A percentile compares a stretch with the other conserved stretches of the same genome.
Conservation (phyloP, 163 green algal species). For the Prototheca wickerhamii region DNA sequence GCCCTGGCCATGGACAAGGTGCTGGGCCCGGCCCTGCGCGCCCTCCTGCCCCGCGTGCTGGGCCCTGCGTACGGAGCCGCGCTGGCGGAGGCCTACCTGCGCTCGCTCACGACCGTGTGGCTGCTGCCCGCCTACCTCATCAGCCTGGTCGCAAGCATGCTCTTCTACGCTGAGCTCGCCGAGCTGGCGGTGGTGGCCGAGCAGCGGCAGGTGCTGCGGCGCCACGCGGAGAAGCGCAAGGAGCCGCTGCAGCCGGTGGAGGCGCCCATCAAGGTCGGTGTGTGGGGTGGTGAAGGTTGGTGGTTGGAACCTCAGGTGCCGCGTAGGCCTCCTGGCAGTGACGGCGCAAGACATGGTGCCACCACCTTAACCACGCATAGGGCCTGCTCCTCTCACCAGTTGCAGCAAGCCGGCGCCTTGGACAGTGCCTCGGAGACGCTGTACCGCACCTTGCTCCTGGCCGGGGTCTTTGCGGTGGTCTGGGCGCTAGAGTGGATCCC, state of each 20-base stretch:
- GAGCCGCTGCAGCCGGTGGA: neutral
- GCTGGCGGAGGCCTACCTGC: conserved; percentile 3
- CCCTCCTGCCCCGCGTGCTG: conserved; percentile 13
- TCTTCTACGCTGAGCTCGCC: conserved; percentile 51
- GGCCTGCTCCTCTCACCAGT: too few relatives aligned
- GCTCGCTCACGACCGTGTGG: conserved; percentile 48
- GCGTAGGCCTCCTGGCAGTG: too few relatives aligned
- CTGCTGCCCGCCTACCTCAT: conserved; percentile 66
- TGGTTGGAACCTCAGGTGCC: too few relatives aligned
- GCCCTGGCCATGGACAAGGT: too few relatives aligned
- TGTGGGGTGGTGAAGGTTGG: conserved; percentile 8
- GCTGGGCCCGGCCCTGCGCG: too few relatives aligned
- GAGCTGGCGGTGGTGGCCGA: conserved; percentile 18
- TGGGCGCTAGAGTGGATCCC: conserved; percentile 41
- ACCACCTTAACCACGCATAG: too few relatives aligned
- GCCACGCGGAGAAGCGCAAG: neutral
- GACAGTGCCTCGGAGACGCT: conserved; percentile 54
- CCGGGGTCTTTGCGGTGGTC: conserved; percentile 54
- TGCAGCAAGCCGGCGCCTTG: conserved; percentile 8
- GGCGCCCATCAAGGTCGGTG: conserved; percentile 1
- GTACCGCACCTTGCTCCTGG: conserved; percentile 60
- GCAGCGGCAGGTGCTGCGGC: conserved; percentile 17
- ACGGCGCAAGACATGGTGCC: neutral
- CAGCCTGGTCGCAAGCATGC: conserved; percentile 59
- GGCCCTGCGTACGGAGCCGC: conserved; percentile 2